phyloP scores from a whole-genome alignment of 805 yeast species.

The Cyberlindnera misumaiensis region DNA sequence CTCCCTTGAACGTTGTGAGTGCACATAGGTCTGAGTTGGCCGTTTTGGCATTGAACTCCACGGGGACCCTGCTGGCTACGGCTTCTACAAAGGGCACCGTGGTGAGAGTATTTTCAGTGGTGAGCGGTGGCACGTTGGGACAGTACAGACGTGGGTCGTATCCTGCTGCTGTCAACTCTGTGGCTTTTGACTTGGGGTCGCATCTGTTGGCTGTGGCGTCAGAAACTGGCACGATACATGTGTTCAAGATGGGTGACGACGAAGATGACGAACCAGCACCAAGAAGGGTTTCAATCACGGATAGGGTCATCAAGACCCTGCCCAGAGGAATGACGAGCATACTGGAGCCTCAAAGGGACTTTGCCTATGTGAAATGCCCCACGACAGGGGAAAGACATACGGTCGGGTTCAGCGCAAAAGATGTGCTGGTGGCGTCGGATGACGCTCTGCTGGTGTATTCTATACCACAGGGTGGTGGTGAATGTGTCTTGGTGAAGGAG shows the following conservation, averaged over 20 bases:
- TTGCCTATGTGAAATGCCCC: conserved; percentile 48
- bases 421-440: conserved; percentile 27
- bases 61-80: conserved; percentile 79
- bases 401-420: conserved; percentile 16
- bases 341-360: conserved; percentile 59
- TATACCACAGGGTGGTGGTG: conserved; percentile 59
- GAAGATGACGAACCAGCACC: background rate
- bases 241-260: conserved; percentile 34
- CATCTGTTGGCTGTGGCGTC: conserved; percentile 49
- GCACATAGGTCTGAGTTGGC: conserved; percentile 82
- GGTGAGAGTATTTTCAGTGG: conserved; percentile 69
- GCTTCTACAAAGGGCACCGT: conserved; percentile 90
- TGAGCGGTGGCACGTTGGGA: conserved; percentile 44
- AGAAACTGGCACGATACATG: conserved; percentile 59
- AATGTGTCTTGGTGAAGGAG: conserved; percentile 52
- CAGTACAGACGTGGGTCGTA: conserved; percentile 82
- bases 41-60: conserved; percentile 57
- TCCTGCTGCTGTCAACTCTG: conserved; percentile 45
- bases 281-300: conserved; percentile 20
- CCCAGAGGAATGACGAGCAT: conserved; percentile 38
- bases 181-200: conserved; percentile 45
- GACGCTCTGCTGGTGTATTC: conserved; percentile 50
- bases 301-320: conserved; percentile 18
- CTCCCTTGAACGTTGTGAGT: conserved; percentile 73
- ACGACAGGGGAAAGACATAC: conserved; percentile 1